Base-by-base conservation (phyloP, 805 yeast species). In the Candida koratica region DNA sequence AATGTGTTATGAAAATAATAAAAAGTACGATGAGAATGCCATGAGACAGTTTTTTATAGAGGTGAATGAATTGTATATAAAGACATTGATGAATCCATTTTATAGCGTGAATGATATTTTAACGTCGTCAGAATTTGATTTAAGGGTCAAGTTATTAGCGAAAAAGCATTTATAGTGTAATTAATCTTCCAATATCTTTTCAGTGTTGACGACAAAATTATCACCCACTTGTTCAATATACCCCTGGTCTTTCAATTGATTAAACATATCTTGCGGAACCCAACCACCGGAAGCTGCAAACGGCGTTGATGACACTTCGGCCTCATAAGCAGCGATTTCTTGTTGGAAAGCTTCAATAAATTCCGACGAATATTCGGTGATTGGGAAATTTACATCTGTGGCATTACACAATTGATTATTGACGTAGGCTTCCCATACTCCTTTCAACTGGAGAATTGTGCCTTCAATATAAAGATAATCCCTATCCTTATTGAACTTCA, bases 221-320 rank as follows among this genome's bases (percentile, higher is more conserved):
- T 72, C 76, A 13, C 71, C 71, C 43, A 78, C 72, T 36, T 75
- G 57, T 13, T 52, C 77, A 38, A 90, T 67, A 38, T 81, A 68
- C 1, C 90, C 93, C 42, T 79, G 79, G 14, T 77, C 75, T 26
- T 78, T 59, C 49, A 86, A 68, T 32, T 75, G 74, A 22, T 77
- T 81, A 53, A 90, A 89, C 83, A 87, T 78, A 54, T 87, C 95
- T 55, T 87, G 96, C 12, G 97, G 96, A 39, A 93, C 75, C 96
- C 97, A 90, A 4, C 96, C 96, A 37, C 84, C 83, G 16, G 96
- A 84, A 31, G 90, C 90, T 19, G 85, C 81, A 60, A 87, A 89
- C 27, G 97, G 96, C 34, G 79, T 72, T 5, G 79, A 68, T 24
- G 81, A 72, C 31, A 84, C 61, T 47, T 76, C 78, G 44, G 74